phyloP scores from a whole-genome alignment of 305 asterid species.

The Fraxinus dipetala region DNA sequence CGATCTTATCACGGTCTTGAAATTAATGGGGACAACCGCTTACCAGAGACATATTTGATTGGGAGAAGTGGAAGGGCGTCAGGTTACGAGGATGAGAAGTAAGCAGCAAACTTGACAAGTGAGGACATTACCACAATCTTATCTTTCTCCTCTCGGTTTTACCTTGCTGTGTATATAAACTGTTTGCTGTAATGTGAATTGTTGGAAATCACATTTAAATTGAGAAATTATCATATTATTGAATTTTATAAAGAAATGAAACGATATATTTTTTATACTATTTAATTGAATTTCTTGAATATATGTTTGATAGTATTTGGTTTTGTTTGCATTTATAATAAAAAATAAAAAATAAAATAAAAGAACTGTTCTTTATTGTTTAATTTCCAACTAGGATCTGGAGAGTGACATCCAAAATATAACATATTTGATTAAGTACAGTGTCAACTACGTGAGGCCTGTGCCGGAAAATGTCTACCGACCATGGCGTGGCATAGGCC shows the following conservation, averaged over 20 bases:
- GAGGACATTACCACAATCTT: not conserved
- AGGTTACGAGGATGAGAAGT: slow-evolving; percentile 57
- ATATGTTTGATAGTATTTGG: not conserved
- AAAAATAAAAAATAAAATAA: too few species aligned
- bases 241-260: not conserved
- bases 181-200: not conserved
- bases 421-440: not conserved
- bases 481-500: not conserved
- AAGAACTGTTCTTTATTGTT: not conserved
- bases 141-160: not conserved
- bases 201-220: not conserved
- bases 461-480: not conserved
- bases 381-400: not conserved
- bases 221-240: not conserved
- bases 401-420: not conserved
- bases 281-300: not conserved
- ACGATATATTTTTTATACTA: not conserved
- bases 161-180: not conserved
- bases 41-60: slow-evolving; percentile 46
- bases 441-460: not conserved
- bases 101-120: not conserved
- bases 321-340: not conserved
- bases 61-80: slow-evolving; percentile 95
- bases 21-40: slow-evolving; percentile 34
- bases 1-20: slow-evolving; percentile 86